Conservation (phyloP, 495 filamentous ascomycete species). For the Hyaloscypha variabilis region DNA sequence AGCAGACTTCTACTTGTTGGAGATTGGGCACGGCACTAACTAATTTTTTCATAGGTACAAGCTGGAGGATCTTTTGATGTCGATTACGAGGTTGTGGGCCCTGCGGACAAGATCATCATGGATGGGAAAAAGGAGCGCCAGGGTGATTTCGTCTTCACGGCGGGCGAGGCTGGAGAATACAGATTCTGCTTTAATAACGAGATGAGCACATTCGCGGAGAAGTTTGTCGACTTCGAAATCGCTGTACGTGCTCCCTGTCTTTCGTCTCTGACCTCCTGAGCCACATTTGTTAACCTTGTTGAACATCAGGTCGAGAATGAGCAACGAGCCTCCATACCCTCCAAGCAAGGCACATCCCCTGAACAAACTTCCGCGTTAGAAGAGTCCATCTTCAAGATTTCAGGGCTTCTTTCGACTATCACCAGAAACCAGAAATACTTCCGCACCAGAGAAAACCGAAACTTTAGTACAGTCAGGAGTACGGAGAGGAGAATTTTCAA, state of each 20-base stretch:
- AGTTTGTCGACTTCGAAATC: slow-evolving; percentile 98
- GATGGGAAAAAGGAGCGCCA: slow-evolving; percentile 92
- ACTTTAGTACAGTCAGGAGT: slow-evolving; percentile 96
- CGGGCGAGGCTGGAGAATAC: slow-evolving; percentile 90
- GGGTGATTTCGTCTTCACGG: slow-evolving; percentile 98
- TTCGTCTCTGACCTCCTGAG: not conserved
- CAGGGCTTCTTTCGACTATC: slow-evolving; percentile 92
- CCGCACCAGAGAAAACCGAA: slow-evolving; percentile 97
- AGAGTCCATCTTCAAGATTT: slow-evolving; percentile 95
- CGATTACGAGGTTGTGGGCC: slow-evolving; percentile 86
- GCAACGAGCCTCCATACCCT: slow-evolving; percentile 69
- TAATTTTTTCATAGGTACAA: slow-evolving; percentile 69
- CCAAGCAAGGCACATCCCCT: slow-evolving; percentile 86
- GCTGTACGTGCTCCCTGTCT: slow-evolving; percentile 59
- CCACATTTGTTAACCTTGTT: slow-evolving; percentile 18
- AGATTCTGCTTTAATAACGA: slow-evolving; percentile 98
- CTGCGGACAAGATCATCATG: slow-evolving; percentile 78
- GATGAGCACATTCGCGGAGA: slow-evolving; percentile 97
- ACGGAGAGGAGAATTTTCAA: slow-evolving; percentile 96
- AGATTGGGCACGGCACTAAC: not conserved
- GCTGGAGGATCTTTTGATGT: slow-evolving; percentile 94
- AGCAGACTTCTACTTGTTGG: slow-evolving; percentile 35
- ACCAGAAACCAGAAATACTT: slow-evolving; percentile 99
- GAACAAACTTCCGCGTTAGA: slow-evolving; percentile 92
- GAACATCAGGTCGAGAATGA: slow-evolving; percentile 86